Evolutionary conservation across 805 yeast species (phyloP).

Genomic region (Blastobotrys parvus): DNA sequence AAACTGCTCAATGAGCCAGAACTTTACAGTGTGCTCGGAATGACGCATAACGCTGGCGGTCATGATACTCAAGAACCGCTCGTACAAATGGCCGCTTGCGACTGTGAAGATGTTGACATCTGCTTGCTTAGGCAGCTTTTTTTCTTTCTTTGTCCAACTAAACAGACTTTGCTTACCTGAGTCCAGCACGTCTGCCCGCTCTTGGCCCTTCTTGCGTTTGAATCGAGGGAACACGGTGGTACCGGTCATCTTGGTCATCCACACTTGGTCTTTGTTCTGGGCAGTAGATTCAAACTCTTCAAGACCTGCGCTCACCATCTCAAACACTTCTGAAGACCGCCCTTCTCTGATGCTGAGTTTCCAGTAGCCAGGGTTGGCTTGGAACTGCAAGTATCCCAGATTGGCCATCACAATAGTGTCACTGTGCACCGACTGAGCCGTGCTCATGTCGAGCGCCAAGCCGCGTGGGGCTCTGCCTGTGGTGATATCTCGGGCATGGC

Average conservation of each 20-base stretch:
- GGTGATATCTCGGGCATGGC: conserved; percentile 46
- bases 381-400: conserved; percentile 76
- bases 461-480: conserved; percentile 42
- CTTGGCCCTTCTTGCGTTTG: conserved; percentile 34
- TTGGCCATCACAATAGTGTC: conserved; percentile 72
- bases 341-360: conserved; percentile 39
- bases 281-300: conserved; percentile 6
- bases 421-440: conserved; percentile 22
- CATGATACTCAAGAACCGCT: conserved; percentile 69
- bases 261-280: conserved; percentile 13
- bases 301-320: conserved; percentile 18
- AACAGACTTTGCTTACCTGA: conserved; percentile 2
- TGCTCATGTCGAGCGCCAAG: conserved; percentile 37
- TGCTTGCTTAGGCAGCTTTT: conserved; percentile 30
- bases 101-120: conserved; percentile 73
- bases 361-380: conserved; percentile 67
- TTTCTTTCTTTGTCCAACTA: conserved; percentile 5
- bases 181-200: conserved; percentile 19
- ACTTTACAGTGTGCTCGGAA: conserved; percentile 57
- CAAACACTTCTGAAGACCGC: conserved; percentile 35
- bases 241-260: conserved; percentile 40
- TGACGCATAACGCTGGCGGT: conserved; percentile 64
- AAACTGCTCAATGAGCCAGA: conserved; percentile 82
- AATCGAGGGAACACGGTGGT: conserved; percentile 38
- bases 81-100: conserved; percentile 77